Conservation (phyloP, 768 basidiomycete species). For the Russula dissimulans region DNA sequence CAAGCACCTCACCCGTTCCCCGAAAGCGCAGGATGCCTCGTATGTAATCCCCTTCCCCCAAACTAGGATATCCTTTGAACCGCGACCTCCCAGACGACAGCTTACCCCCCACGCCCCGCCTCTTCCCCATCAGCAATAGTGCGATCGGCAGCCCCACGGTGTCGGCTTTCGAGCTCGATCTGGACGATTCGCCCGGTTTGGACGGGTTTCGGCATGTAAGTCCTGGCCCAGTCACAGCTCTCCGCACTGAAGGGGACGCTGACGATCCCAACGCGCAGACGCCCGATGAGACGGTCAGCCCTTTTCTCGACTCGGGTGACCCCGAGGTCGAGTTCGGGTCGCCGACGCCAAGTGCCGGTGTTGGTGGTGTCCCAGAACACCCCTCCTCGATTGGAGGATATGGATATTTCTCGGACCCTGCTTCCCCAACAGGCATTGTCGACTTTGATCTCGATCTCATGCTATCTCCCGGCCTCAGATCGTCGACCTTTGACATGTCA, state of each 20-base stretch:
- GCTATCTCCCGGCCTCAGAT: background rate
- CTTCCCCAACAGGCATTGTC: background rate
- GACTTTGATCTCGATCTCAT: background rate
- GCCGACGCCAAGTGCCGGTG: background rate
- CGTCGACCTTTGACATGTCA: background rate
- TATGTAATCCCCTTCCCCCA: background rate
- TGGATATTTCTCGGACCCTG: background rate
- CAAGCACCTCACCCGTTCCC: background rate
- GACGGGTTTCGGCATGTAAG: background rate
- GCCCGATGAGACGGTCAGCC: no score
- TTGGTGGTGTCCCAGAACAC: background rate
- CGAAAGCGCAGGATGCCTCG: background rate
- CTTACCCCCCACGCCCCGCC: background rate
- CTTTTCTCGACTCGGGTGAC: constrained; percentile 1
- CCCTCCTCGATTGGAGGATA: background rate
- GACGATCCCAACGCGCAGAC: background rate
- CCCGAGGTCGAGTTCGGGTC: constrained; percentile 10
- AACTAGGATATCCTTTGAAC: constrained; percentile 1
- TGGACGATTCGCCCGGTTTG: background rate
- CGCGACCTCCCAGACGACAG: background rate
- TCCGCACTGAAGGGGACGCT: background rate
- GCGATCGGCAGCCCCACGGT: constrained; percentile 6
- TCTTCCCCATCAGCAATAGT: background rate
- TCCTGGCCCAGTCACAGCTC: background rate
- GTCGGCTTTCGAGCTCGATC: constrained; percentile 2